Base-by-base conservation (phyloP, 2,329 filamentous ascomycete genomes). In the Incumbomyces lentus region DNA sequence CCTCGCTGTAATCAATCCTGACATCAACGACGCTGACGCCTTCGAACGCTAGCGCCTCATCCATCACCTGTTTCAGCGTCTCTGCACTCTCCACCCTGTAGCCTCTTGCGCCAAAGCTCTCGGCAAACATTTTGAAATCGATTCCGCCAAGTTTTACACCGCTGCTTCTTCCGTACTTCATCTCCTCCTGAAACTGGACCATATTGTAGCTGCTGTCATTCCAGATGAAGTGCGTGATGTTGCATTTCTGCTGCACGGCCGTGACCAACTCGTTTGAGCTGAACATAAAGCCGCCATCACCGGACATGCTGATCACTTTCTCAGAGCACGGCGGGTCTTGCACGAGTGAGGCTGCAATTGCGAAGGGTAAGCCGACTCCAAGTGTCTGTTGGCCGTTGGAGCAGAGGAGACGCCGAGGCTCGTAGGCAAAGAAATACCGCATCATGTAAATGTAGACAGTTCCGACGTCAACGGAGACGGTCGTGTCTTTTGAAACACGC, bases 271-370 rank as follows among this genome's bases (percentile, higher is more conserved):
- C 70, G 49, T 70, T 67, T 0, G 63, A 62, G 16, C 66, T 68
- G 61, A 71, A 73, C 62, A 72, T 69, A 59, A 73, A 73, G 16
- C 69, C 70, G 14, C 70, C 70, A 53, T 73, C 70, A 34, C 70
- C 70, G 46, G 61, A 65, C 37, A 73, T 48, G 33, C 61, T 66
- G 32, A 73, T 57, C 19, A 73, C 68, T 46, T 72, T 73, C 12
- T 62, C 50, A 1, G 62, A 62, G 55, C 66, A 69, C 0, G 67
- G 67, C 3, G 66, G 66, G 2, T 61, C 55, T 52, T 72, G 69
- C 1, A 61, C 58, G 0, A 73, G 59, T 0, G 66, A 70, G 0
- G 69, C 65, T 11, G 66, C 68, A 39, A 73, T 73, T 5, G 69
- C 69, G 68, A 69, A 72, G 0, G 68, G 69, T 11, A 72, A 61